These are phyloP conservation scores for Termitomyces sp. DNA, from an alignment of 768 basidiomycete genomes.

Conservation along the genomic window DNA sequence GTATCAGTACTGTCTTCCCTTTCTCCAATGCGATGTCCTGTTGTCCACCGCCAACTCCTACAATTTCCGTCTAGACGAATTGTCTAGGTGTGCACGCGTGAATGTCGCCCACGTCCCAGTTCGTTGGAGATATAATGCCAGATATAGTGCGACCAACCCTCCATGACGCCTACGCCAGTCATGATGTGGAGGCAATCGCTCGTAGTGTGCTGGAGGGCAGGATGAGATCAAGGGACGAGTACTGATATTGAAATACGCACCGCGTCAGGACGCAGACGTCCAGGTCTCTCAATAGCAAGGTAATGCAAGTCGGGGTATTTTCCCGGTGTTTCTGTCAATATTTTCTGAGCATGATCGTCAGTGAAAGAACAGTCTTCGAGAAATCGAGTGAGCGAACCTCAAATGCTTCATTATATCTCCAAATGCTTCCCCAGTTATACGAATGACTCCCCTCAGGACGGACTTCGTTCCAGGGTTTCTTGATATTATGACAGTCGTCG, in stretches of 20 bases:
- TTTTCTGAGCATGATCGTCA: slow-evolving; percentile 24
- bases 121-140: slow-evolving; percentile 39
- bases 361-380: slow-evolving; percentile 1
- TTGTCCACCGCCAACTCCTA: not conserved
- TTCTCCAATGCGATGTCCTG: not conserved
- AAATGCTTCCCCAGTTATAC: slow-evolving; percentile 67
- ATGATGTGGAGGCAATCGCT: slow-evolving; percentile 47
- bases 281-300: slow-evolving; percentile 59
- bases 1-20: not conserved
- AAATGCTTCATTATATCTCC: slow-evolving; percentile 54
- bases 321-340: slow-evolving; percentile 28
- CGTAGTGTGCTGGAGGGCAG: slow-evolving; percentile 30
- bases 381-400: slow-evolving; percentile 34
- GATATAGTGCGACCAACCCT: slow-evolving; percentile 49
- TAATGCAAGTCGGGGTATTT: slow-evolving; percentile 55
- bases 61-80: not conserved
- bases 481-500: slow-evolving; percentile 54
- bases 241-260: slow-evolving; percentile 31
- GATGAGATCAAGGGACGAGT: not conserved
- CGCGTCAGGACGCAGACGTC: slow-evolving; percentile 59
- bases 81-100: slow-evolving; percentile 9
- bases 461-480: slow-evolving; percentile 43
- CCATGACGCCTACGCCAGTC: slow-evolving; percentile 43
- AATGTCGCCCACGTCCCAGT: slow-evolving; percentile 13
- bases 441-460: slow-evolving; percentile 41